A percentile compares a stretch with the other conserved stretches of the same genome.
Evolutionary conservation across 1,284 basidiomycete species (phyloP).

Genomic region (Athelia sp.): DNA sequence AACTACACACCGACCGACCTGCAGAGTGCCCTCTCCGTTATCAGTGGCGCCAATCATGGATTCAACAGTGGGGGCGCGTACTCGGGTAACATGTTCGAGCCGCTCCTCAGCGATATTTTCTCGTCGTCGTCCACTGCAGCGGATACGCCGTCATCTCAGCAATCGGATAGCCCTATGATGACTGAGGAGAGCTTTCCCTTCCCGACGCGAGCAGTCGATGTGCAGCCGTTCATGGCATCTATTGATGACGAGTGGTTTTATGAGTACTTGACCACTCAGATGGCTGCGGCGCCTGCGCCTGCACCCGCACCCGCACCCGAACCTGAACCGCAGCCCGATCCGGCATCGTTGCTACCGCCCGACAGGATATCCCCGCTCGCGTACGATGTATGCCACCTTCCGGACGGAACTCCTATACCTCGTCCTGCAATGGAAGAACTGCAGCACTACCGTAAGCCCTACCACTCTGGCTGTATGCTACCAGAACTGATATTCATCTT

Average conservation of each 20-base stretch:
- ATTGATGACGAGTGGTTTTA: constrained; percentile 1
- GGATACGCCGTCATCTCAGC: constrained; percentile 19
- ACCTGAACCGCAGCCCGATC: neutral
- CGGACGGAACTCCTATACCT: constrained; percentile 12
- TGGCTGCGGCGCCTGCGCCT: neutral
- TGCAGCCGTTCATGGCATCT: constrained; percentile 11
- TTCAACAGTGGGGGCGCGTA: constrained; percentile 15
- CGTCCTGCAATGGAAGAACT: constrained; percentile 34
- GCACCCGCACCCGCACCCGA: neutral
- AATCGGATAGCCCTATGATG: neutral
- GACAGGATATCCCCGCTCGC: neutral
- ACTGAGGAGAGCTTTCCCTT: constrained; percentile 19
- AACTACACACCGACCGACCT: neutral
- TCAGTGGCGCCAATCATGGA: neutral
- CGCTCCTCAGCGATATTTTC: constrained; percentile 31
- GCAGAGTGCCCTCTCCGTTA: neutral
- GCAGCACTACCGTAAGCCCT: constrained; percentile 42
- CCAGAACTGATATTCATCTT: constrained; percentile 7
- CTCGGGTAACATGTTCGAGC: constrained; percentile 27
- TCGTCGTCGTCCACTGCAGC: constrained; percentile 6
- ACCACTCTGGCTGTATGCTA: constrained; percentile 1
- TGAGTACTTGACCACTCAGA: neutral
- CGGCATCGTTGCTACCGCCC: too few species aligned
- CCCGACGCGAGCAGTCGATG: constrained; percentile 13
- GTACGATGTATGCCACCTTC: too few species aligned